phyloP scores from a whole-genome alignment of 1,284 basidiomycete species.

The Pulveroboletus sp. region DNA sequence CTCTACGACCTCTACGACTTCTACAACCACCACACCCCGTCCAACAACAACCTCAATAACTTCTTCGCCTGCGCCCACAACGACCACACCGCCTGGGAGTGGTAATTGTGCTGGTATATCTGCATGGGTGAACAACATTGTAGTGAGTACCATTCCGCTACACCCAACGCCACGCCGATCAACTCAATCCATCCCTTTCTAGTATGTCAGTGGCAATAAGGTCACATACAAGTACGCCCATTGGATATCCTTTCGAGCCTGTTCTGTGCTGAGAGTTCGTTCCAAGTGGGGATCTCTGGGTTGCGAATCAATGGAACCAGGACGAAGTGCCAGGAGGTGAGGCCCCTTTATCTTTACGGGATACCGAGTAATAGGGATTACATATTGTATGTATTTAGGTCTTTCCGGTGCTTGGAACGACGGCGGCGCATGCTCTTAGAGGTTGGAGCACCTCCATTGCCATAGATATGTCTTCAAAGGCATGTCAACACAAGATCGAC shows the following conservation, averaged over 20 bases:
- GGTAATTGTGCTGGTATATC: constrained; percentile 25
- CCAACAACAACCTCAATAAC: too few relatives aligned
- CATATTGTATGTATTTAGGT: background rate
- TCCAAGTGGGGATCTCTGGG: constrained; percentile 32
- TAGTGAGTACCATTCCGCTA: constrained; percentile 11
- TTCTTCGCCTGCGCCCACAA: too few relatives aligned
- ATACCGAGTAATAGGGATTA: background rate
- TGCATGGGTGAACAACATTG: constrained; percentile 22
- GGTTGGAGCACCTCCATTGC: too few relatives aligned
- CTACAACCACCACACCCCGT: background rate
- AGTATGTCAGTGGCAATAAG: constrained; percentile 25
- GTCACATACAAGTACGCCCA: constrained; percentile 28
- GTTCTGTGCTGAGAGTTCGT: constrained; percentile 4
- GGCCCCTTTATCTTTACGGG: background rate
- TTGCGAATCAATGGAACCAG: constrained; percentile 28
- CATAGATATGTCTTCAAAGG: too few relatives aligned
- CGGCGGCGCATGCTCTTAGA: constrained; percentile 12
- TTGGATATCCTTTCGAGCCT: background rate
- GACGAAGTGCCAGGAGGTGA: constrained; percentile 29
- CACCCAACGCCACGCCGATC: background rate
- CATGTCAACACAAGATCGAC: too few relatives aligned
- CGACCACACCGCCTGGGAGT: constrained; percentile 6
- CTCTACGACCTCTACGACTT: too few relatives aligned
- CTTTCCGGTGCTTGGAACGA: constrained; percentile 24
- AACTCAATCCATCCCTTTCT: background rate